These are phyloP conservation scores for Pestalotiopsis sp. DNA, from an alignment of 2,329 filamentous ascomycete species.

Conservation along the genomic window DNA sequence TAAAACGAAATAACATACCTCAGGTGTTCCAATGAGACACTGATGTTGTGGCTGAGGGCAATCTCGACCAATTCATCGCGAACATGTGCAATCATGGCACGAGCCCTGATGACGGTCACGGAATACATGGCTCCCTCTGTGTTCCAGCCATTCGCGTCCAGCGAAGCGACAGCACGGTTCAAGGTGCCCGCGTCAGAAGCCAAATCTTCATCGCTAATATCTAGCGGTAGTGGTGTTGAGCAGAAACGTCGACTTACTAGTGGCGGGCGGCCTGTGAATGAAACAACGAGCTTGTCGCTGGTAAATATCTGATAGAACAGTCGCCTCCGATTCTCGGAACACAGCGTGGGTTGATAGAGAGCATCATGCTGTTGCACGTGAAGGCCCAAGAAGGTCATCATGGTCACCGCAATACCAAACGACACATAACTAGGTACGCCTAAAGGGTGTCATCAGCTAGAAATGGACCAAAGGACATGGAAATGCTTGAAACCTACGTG, in stretches of 20 bases:
- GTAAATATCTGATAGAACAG: conserved; percentile 39
- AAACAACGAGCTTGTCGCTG: conserved; percentile 51
- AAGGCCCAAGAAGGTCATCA: conserved; percentile 37
- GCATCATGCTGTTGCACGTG: conserved; percentile 27
- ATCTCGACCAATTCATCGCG: conserved; percentile 60
- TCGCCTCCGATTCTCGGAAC: conserved; percentile 36
- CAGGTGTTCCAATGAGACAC: neutral
- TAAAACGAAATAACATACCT: neutral
- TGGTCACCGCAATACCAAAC: conserved; percentile 37
- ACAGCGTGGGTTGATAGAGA: conserved; percentile 32
- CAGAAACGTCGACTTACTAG: conserved; percentile 54
- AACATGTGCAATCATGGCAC: conserved; percentile 46
- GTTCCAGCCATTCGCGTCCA: conserved; percentile 57
- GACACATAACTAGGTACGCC: conserved; percentile 39
- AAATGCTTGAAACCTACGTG: conserved; percentile 30
- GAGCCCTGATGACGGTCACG: conserved; percentile 47
- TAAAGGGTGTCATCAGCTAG: conserved; percentile 10
- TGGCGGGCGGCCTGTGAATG: conserved; percentile 58
- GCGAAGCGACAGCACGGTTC: conserved; percentile 31
- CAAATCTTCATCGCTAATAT: conserved; percentile 51
- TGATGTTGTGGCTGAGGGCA: conserved; percentile 27
- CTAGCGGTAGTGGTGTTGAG: conserved; percentile 54
- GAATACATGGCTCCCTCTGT: conserved; percentile 42
- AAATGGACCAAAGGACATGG: neutral
- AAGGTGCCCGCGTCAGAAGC: conserved; percentile 44